These are phyloP conservation scores for Plenodomus tracheiphilus DNA, from an alignment of 2,329 filamentous ascomycete species.

Conservation along the genomic window DNA sequence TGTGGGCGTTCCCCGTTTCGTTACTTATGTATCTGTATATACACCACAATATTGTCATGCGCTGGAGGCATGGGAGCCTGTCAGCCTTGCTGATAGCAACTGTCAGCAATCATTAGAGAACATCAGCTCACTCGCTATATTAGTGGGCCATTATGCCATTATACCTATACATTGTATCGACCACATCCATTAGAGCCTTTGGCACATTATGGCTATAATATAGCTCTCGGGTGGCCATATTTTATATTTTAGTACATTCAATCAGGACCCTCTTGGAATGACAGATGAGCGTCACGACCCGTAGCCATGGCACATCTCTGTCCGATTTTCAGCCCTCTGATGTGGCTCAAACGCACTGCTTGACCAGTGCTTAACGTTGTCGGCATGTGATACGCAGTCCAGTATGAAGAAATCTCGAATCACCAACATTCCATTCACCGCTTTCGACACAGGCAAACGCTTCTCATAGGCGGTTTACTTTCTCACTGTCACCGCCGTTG, in stretches of 20 bases:
- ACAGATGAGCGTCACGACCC: neutral
- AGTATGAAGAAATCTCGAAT: neutral
- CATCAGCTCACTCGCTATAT: too few species aligned
- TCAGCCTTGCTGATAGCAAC: too few species aligned
- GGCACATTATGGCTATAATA: constrained; percentile 27
- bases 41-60: constrained; percentile 22
- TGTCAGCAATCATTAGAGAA: too few species aligned
- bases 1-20: constrained; percentile 20
- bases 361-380: neutral
- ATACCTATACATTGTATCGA: too few species aligned
- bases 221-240: constrained; percentile 2
- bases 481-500: too few species aligned
- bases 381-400: neutral
- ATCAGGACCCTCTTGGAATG: constrained; percentile 1
- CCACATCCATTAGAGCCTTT: too few species aligned
- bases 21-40: constrained; percentile 27
- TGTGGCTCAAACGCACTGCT: neutral
- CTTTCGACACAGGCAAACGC: too few species aligned
- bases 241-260: constrained; percentile 3
- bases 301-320: too few species aligned
- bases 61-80: constrained; percentile 24
- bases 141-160: too few species aligned
- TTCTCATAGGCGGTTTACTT: too few species aligned
- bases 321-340: neutral
- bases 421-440: too few species aligned